Base-by-base conservation (phyloP, 352 stramenopile genomes). In the Phytophthora hibernalis region DNA sequence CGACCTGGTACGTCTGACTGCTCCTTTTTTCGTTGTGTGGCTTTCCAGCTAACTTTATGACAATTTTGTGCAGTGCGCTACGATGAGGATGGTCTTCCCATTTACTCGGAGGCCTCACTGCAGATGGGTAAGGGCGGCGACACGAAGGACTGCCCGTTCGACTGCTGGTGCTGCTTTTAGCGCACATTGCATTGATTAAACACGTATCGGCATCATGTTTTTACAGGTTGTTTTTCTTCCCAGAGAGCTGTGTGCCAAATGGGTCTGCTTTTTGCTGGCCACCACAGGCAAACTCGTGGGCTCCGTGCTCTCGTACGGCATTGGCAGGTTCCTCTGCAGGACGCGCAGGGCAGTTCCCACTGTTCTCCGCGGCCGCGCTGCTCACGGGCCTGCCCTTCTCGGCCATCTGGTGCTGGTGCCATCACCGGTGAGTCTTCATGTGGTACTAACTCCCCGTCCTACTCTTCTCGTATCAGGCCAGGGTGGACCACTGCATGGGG, bases 111-210 rank as follows among this genome's bases (percentile, higher is more conserved):
- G 57, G 80, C 87, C 18, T 79, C 85, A 38, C 74, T 97, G 62
- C 79, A 91, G 54, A 96, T 97, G 37, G 81, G 81, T 64, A 82
- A 94, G 62, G 90, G 90, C 26, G 90, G 89, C 22, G 79, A 90
- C 68, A 95, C 90, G 12, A 83, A 79, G 6, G 89, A 97, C 64
- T 97, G 90, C 43, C 90, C 90, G 0, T 97, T 97, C 54, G 90
- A 97, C 63, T 97, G 90, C 74, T 95, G 90, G 86, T 97, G 90
- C 72, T 97, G 90, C 74, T 97, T 96, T 48, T 97, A 70, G 49
- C 7, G 37, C 3, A 42, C 35, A 50, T 20, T 16, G 42, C 26
- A n/a, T 7, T 31, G 26, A 31, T 10, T 31, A 31, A 31, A 31
- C 26, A 31, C n/a, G n/a, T n/a, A n/a, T n/a, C n/a, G n/a, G n/a